Evolutionary conservation across 768 basidiomycete genomes (phyloP), one percentile per base, ranked within the genome.

Genomic region (Xerocomellus dryophilus): DNA sequence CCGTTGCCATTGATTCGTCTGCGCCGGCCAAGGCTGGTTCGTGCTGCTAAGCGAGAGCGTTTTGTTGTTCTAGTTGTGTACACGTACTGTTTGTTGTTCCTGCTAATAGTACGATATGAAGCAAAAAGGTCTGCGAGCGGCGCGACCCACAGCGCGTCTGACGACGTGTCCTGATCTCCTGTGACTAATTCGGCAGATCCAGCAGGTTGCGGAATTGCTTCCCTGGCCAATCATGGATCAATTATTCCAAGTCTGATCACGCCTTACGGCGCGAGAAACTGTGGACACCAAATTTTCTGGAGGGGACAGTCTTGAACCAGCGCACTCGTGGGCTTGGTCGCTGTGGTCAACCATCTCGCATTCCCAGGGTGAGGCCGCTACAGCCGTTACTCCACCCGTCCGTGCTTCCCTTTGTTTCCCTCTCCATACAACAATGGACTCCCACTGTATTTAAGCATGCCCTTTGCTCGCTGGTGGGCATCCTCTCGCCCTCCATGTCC

Each of bases 271-370:
- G 72, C 77, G 81, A 79, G 74, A 76, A 72, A 79, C 79, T 58
- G 80, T 81, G 84, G 81, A 78, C 73, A 86, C 88, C 88, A 90
- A 91, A 86, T 90, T 90, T 89, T 91, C 89, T 83, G 86, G 88
- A 90, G 89, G 87, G 86, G 86, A 84, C 83, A 80, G 87, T 79
- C 86, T 90, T 86, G 89, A 90, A 90, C 86, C 84, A 88, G 89
- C 88, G 89, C 89, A 82, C 89, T 80, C 71, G 75, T 78, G 81
- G 74, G 71, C 71, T 62, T 70, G 41, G 59, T 70, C 81, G 86
- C 82, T 81, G 87, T 74, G 73, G 21, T 56, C 71, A 71, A 72
- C 79, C 81, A 78, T 81, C 78, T 75, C 83, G 76, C 87, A 90
- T 90, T 84, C 89, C 89, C 82, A 77, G 77, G 64, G 86, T 77